Evolutionary conservation across 345 rosid genomes (phyloP).

Genomic region (Salix koriyanagi): DNA sequence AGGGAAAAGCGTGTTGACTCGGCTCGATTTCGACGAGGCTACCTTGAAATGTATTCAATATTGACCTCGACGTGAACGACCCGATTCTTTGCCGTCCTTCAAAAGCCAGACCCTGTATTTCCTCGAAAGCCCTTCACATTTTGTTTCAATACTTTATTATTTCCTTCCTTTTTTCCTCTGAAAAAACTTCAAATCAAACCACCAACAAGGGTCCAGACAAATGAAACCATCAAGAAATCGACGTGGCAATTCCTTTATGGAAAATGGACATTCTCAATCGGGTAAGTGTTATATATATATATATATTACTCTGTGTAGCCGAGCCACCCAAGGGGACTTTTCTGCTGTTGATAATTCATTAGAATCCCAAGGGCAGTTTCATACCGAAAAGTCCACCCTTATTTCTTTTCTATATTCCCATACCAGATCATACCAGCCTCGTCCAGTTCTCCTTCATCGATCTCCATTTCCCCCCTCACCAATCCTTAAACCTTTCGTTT

Average conservation of each 20-base stretch:
- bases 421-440: background rate
- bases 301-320: too few relatives aligned
- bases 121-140: too few relatives aligned
- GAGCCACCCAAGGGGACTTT: too few relatives aligned
- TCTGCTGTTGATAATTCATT: background rate
- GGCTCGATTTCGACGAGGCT: background rate
- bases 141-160: too few relatives aligned
- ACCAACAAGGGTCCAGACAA: too few relatives aligned
- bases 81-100: background rate
- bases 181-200: too few relatives aligned
- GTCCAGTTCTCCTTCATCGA: background rate
- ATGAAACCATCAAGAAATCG: too few relatives aligned
- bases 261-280: too few relatives aligned
- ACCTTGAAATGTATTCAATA: background rate
- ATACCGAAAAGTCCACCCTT: background rate
- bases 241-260: too few relatives aligned
- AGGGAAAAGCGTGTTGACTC: background rate
- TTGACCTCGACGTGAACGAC: background rate
- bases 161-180: too few relatives aligned
- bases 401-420: background rate
- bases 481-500: background rate
- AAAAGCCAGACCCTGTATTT: too few relatives aligned
- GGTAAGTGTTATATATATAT: too few relatives aligned
- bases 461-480: background rate
- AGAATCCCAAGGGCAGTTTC: background rate